Evolutionary conservation across 495 filamentous ascomycete species (phyloP).

Genomic region (Xylaria palmicola): DNA sequence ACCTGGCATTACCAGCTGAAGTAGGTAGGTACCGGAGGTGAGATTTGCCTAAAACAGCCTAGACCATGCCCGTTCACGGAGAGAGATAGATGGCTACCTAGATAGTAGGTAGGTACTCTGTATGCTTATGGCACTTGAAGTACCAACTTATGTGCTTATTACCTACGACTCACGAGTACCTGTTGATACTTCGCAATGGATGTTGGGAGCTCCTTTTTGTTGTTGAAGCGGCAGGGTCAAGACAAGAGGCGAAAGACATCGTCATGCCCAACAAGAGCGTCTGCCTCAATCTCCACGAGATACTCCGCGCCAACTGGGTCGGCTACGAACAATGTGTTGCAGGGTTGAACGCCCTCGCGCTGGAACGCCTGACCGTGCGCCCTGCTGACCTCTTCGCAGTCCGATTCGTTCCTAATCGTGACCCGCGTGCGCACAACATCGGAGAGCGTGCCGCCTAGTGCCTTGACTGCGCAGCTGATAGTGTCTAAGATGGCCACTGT

Average conservation of each 20-base stretch:
- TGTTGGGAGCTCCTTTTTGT: too few species aligned
- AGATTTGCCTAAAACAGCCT: too few species aligned
- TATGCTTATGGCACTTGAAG: too few species aligned
- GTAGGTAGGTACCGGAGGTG: too few species aligned
- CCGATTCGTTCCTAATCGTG: slow-evolving; percentile 11
- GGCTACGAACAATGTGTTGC: slow-evolving; percentile 18
- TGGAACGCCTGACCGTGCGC: slow-evolving; percentile 19
- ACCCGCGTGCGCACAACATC: slow-evolving; percentile 20
- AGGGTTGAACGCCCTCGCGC: slow-evolving; percentile 16
- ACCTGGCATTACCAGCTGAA: too few species aligned
- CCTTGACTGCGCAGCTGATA: slow-evolving; percentile 12
- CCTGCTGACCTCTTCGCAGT: slow-evolving; percentile 19
- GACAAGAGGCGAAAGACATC: background rate
- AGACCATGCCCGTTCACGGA: too few species aligned
- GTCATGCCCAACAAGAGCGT: slow-evolving; percentile 13
- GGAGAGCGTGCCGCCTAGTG: slow-evolving; percentile 16
- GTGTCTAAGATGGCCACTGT: slow-evolving; percentile 19
- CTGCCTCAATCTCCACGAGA: slow-evolving; percentile 22
- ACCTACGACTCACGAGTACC: background rate
- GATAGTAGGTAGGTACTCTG: background rate
- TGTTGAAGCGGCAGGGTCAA: background rate
- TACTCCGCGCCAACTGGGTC: slow-evolving; percentile 8
- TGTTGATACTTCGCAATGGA: background rate
- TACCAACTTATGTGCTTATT: too few species aligned
- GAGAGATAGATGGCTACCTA: too few species aligned